Base-by-base conservation (phyloP, 208 protist genomes). In the Wallacemonas sp. region DNA sequence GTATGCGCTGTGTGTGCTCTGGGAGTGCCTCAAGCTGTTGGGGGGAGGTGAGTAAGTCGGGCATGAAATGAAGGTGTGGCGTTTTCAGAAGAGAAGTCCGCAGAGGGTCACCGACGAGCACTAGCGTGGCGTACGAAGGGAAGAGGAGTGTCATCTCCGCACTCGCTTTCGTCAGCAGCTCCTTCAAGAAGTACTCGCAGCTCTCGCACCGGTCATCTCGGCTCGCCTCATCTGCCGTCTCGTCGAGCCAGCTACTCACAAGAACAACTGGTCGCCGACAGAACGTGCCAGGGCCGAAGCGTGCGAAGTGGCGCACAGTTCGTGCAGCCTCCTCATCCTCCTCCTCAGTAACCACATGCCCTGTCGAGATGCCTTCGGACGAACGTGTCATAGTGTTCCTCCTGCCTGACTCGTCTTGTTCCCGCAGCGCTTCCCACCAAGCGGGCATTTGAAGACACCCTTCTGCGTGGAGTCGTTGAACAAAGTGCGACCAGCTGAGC, bases 181-280 rank as follows among this genome's bases (percentile, higher is more conserved):
- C 12, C 12, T 62, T 27, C 9, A 61, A 8, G 22, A 71, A 30
- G 8, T 8, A 30, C 19, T 62, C 41, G 28, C 66, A 71, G 45
- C 55, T 62, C 17, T 19, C 9, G 39, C 66, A 71, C 33, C 15
- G n/a, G n/a, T 26, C 33, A 6, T n/a, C n/a, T n/a, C n/a, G n/a
- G n/a, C 26, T 19, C 28, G 60, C 24, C 28, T 15, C 26, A 27
- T 15, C 36, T 41, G 36, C 14, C 36, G 14, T 14, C 36, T 66
- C 51, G 3, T 1, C 24, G 11, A 45, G 34, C 33, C 75, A 70
- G 0, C 60, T 71, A 64, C 63, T 80, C 24, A 81, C 24, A 15
- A 81, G 51, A 12, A 71, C 70, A 9, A 81, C 41, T 1, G 75
- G 75, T 19, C 55, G 66, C 22, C 70, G 65, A 42, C 75, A 81